phyloP scores from a whole-genome alignment of 352 stramenopile species.

The Blastocystis sp. region DNA sequence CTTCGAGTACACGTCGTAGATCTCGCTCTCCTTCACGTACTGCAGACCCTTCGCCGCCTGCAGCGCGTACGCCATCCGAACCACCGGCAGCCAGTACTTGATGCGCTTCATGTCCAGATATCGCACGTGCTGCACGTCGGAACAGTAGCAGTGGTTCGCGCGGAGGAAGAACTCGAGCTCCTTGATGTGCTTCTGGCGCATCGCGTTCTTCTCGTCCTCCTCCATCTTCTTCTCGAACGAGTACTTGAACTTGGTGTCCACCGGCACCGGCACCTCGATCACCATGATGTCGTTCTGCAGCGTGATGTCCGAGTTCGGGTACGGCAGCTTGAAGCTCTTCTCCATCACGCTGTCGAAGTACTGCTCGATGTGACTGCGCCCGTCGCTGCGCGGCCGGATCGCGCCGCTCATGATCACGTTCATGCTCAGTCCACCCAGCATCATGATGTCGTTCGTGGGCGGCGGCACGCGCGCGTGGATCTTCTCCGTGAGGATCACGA shows the following conservation, averaged over 20 bases:
- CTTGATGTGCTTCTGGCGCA: conserved; percentile 65
- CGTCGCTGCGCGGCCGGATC: neutral
- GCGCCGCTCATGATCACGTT: conserved; percentile 32
- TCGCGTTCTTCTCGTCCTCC: conserved; percentile 53
- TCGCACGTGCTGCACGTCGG: conserved; percentile 11
- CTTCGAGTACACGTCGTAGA: conserved; percentile 70
- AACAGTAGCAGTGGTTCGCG: conserved; percentile 51
- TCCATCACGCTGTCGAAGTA: conserved; percentile 72
- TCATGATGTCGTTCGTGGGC: conserved; percentile 40
- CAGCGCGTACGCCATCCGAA: conserved; percentile 66
- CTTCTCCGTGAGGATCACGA: conserved; percentile 69
- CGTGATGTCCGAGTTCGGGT: conserved; percentile 27
- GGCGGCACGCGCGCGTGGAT: neutral
- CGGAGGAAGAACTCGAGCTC: conserved; percentile 69
- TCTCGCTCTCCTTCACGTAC: conserved; percentile 42
- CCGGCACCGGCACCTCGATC: conserved; percentile 61
- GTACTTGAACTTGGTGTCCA: conserved; percentile 62
- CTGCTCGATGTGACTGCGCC: conserved; percentile 53
- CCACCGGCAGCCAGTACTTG: conserved; percentile 53
- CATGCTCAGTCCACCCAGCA: conserved; percentile 54
- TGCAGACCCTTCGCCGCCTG: conserved; percentile 16
- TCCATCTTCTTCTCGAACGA: conserved; percentile 62
- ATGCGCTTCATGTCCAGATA: conserved; percentile 63
- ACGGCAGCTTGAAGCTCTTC: conserved; percentile 39
- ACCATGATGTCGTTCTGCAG: conserved; percentile 72